phyloP scores from a whole-genome alignment of 495 filamentous ascomycete genomes.

The Neurospora sp. region DNA sequence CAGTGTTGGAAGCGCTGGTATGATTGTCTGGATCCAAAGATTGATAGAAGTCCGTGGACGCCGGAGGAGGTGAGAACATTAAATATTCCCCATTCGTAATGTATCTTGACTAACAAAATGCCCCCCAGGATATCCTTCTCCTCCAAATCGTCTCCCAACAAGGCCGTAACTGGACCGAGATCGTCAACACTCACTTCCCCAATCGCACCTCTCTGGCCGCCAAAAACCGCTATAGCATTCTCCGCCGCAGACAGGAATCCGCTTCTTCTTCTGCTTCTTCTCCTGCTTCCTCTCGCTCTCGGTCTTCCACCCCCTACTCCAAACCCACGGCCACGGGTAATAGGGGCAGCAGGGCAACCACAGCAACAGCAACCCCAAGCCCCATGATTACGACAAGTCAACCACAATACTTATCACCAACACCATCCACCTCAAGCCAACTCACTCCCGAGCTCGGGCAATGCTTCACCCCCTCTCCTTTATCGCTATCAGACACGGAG shows the following conservation, averaged over 20 bases:
- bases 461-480: background rate
- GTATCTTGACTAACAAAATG: background rate
- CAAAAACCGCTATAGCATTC: constrained; percentile 27
- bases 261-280: background rate
- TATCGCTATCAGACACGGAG: background rate
- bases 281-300: background rate
- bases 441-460: background rate
- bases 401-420: background rate
- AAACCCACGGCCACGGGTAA: background rate
- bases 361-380: background rate
- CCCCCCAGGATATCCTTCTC: constrained; percentile 18
- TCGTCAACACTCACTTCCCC: constrained; percentile 23
- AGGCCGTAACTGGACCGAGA: constrained; percentile 28
- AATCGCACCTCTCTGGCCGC: constrained; percentile 27
- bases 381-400: background rate
- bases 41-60: constrained; percentile 27
- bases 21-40: constrained; percentile 20
- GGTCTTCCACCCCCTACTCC: background rate
- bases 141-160: constrained; percentile 15
- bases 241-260: constrained; percentile 12
- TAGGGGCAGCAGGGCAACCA: background rate
- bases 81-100: background rate
- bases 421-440: background rate
- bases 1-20: constrained; percentile 29
- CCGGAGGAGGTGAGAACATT: constrained; percentile 16